A percentile compares a stretch with the other conserved stretches of the same genome.
phyloP scores from a whole-genome alignment of 345 rosid genomes.

The Lenwebbia sp. region DNA sequence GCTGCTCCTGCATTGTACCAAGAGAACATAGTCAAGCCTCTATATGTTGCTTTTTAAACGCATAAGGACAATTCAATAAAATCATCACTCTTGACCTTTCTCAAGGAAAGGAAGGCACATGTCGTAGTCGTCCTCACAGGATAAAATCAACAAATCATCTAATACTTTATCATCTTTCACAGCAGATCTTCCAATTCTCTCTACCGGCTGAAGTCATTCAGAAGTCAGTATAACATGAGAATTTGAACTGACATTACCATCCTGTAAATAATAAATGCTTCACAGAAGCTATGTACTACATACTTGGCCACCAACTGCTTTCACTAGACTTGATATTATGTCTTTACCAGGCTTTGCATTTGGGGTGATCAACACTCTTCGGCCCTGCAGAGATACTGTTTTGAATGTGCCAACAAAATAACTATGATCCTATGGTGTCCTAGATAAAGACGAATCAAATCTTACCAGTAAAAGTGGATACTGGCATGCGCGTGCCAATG shows the following conservation, averaged over 20 bases:
- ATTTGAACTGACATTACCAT: neutral
- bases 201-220: conserved; percentile 40
- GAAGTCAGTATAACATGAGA: neutral
- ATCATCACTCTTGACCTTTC: conserved; percentile 32
- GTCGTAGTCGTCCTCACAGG: conserved; percentile 70
- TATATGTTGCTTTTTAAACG: neutral
- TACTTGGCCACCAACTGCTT: conserved; percentile 70
- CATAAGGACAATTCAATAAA: neutral
- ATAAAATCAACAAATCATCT: conserved; percentile 59
- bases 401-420: neutral
- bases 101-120: conserved; percentile 58
- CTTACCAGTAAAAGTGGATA: conserved; percentile 49
- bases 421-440: neutral
- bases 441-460: neutral
- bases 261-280: neutral
- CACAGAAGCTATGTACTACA: neutral
- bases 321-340: conserved; percentile 50
- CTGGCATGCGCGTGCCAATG: conserved; percentile 61
- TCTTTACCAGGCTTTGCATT: conserved; percentile 63
- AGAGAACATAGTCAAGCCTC: neutral
- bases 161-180: conserved; percentile 39
- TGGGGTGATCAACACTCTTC: conserved; percentile 57
- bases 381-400: conserved; percentile 32
- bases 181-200: conserved; percentile 69
- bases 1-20: conserved; percentile 38